Base-by-base conservation (phyloP, 495 filamentous ascomycete genomes). In the Parathielavia hyrcaniae region DNA sequence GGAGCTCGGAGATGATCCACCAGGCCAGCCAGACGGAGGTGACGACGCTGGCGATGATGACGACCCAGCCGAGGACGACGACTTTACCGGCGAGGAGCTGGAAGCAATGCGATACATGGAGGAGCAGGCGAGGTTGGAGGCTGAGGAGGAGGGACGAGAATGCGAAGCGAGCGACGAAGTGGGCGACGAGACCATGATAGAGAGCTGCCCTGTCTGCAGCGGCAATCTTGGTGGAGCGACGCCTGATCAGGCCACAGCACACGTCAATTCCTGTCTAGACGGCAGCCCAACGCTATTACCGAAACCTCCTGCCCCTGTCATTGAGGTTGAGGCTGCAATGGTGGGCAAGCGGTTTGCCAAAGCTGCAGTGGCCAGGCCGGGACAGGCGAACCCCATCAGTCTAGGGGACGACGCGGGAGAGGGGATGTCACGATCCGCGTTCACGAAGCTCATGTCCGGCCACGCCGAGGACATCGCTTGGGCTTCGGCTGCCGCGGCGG, bases 241-340 rank as follows among this genome's bases (percentile, higher is more conserved):
- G 35, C 78, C 87, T 49, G 76, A 78, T 50, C 78, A 84, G 69
- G 74, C 73, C 23, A 73, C 70, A 74, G 76, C 82, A 79, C 93
- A 99, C 69, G 93, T 97, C 57, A 99, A 99, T 67, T 81, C 83
- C 39, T 99, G 93, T 73, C 75, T 99, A 13, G 93, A 99, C 72
- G 90, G 89, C 0, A 86, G 86, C 52, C 77, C 84, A 14, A 72
- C 77, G 47, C 78, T 81, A 9, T 58, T 84, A 20, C 74, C 60
- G 61, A 50, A 63, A 36, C 65, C 54, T 2, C 34, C 58, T 6
- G 41, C 32, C 14, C 8, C 19, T 5, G 51, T 59, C 11, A 51
- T 57, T 38, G 68, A 76, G 61, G 58, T 64, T 36, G 68, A 78
- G 56, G 70, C 69, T 39, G 44, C 71, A 34, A 64, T 73, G 39